Base-by-base conservation (phyloP, 2,329 filamentous ascomycete species). In the Rosellinia necatrix region DNA sequence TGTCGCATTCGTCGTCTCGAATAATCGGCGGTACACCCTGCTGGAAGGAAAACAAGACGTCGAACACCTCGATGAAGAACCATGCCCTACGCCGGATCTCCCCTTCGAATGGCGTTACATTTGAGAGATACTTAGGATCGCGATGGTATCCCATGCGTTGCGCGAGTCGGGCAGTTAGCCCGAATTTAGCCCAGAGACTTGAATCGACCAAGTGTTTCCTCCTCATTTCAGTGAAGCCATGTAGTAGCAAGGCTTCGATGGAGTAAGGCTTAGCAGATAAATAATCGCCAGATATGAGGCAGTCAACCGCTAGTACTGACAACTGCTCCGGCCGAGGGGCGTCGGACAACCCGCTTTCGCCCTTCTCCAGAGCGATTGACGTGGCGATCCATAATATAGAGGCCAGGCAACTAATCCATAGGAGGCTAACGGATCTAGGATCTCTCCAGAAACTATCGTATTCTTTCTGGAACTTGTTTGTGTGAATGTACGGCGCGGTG, bases 61-160 rank as follows among this genome's bases (percentile, higher is more conserved):
- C 80, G 15, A 76, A 76, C 0, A 77, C 71, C 58, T 79, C 75
- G 13, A 76, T 72, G 60, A 76, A 72, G 48, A 79, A 74, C 78
- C 80, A 82, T 2, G 71, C 71, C 15, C 80, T 72, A 4, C 80
- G 74, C 15, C 80, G 75, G 72, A 82, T 79, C 67, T 82, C 80
- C 17, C 72, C 76, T 46, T 81, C 76, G 51, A 81, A 82, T 0
- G 78, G 74, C 2, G 74, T 75, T 27, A 81, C 70, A 47, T 65
- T 71, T 2, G 74, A 69, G 3, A 81, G 68, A 58, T 74, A 72
- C 21, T 68, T 69, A 3, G 77, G 72, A 40, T 82, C 79, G 7
- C 80, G 75, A 55, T 82, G 79, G 53, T 82, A 82, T 12, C 80
- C 80, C 67, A 79, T 75, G 6, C 77, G 74, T 65, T 82, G 79